Evolutionary conservation across 1,139 yeast genomes (phyloP).

Genomic region (Suhomyces choctaworum): DNA sequence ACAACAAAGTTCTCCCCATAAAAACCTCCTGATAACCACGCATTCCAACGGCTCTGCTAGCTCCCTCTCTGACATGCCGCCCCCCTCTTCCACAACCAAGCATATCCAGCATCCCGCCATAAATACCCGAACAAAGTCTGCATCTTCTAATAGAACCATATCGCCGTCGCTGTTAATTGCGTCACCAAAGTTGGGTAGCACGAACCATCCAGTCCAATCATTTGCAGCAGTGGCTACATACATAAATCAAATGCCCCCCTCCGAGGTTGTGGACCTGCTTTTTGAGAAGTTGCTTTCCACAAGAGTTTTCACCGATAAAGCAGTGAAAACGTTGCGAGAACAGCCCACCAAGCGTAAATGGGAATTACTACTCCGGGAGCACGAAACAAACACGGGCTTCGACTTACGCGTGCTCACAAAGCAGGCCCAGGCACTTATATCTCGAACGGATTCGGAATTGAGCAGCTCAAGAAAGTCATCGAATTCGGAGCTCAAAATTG

Average conservation of each 20-base stretch:
- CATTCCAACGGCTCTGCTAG: conserved; percentile 16
- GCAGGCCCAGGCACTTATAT: conserved; percentile 13
- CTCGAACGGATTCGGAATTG: conserved; percentile 5
- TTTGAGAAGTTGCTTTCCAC: conserved; percentile 42
- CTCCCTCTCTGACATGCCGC: conserved; percentile 15
- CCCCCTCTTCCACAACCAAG: conserved; percentile 2
- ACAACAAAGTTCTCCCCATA: conserved; percentile 8
- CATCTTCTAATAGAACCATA: conserved; percentile 8
- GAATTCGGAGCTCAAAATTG: conserved; percentile 3
- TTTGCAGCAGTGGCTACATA: conserved; percentile 35
- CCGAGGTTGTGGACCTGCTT: conserved; percentile 38
- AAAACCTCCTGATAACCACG: conserved; percentile 1
- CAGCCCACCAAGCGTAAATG: conserved; percentile 43
- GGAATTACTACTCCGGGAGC: conserved; percentile 47
- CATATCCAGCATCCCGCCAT: conserved; percentile 4
- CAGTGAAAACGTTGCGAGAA: conserved; percentile 31
- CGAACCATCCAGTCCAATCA: conserved; percentile 29
- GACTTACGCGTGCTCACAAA: conserved; percentile 28
- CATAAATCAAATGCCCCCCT: conserved; percentile 37
- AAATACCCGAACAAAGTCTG: conserved; percentile 10
- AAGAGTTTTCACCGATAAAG: conserved; percentile 40
- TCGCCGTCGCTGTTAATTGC: conserved; percentile 8
- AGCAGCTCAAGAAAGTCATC: conserved; percentile 1
- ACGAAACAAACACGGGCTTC: conserved; percentile 39
- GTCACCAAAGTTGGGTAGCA: conserved; percentile 8